phyloP scores from a whole-genome alignment of 768 basidiomycete species.

The Pholiota conissans region DNA sequence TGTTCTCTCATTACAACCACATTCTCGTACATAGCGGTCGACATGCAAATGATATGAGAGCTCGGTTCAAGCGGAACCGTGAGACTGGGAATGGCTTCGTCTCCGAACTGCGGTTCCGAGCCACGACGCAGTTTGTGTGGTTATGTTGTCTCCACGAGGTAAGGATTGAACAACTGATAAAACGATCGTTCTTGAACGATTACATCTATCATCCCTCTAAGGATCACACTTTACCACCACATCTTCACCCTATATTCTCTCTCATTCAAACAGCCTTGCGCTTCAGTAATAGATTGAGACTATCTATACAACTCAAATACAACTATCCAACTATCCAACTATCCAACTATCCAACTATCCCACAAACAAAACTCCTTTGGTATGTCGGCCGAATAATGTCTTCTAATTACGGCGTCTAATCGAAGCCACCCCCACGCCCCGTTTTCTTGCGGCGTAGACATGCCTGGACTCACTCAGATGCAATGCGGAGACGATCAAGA shows the following conservation, averaged over 20 bases:
- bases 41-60: not conserved
- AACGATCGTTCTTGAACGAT: not conserved
- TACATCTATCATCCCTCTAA: not conserved
- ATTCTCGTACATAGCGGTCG: not conserved
- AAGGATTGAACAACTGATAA: not conserved
- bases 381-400: not conserved
- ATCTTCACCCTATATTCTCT: not conserved
- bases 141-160: not conserved
- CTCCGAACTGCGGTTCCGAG: not conserved
- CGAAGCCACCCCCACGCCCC: not conserved
- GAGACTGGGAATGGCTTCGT: not conserved
- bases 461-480: not conserved
- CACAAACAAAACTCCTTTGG: too few relatives aligned
- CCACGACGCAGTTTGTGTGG: slow-evolving; percentile 5
- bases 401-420: not conserved
- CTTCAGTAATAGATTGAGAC: not conserved
- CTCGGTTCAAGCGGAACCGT: not conserved
- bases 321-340: too few relatives aligned
- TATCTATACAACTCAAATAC: too few relatives aligned
- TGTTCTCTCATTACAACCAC: not conserved
- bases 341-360: too few relatives aligned
- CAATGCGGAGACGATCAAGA: not conserved
- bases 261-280: not conserved
- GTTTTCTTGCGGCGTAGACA: not conserved
- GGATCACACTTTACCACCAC: not conserved